phyloP scores from a whole-genome alignment of 352 stramenopile genomes.

The Globisporangium middletonii region DNA sequence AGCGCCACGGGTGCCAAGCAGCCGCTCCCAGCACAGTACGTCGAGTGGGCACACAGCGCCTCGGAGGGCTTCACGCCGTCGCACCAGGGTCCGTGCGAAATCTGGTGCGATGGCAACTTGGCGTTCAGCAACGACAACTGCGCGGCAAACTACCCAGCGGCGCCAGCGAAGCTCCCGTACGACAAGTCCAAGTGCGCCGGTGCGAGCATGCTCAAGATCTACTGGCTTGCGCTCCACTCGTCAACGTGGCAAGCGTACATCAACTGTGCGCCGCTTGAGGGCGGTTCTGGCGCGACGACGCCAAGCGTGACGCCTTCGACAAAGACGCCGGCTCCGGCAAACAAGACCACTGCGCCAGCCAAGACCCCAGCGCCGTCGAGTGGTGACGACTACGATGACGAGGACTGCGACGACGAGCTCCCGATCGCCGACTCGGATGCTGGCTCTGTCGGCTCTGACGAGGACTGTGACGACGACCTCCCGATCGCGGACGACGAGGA shows the following conservation, averaged over 20 bases:
- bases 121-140: constrained; percentile 50
- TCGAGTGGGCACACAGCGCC: constrained; percentile 30
- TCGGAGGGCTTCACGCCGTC: constrained; percentile 21
- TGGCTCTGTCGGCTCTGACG: constrained; percentile 14
- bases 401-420: constrained; percentile 5
- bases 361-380: constrained; percentile 2
- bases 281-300: constrained; percentile 2
- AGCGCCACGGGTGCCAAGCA: constrained; percentile 11
- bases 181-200: constrained; percentile 38
- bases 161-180: constrained; percentile 31
- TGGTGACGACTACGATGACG: constrained; percentile 2
- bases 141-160: constrained; percentile 24
- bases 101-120: constrained; percentile 43
- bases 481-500: constrained; percentile 7
- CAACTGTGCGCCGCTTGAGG: constrained; percentile 8
- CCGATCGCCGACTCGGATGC: background rate
- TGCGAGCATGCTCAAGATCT: constrained; percentile 26
- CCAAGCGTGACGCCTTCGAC: constrained; percentile 1
- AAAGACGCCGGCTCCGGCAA: background rate
- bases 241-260: constrained; percentile 22
- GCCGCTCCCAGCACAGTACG: constrained; percentile 22
- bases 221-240: constrained; percentile 35
- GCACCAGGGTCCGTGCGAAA: constrained; percentile 39
- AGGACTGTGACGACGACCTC: constrained; percentile 18
- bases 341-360: background rate